Base-by-base conservation (phyloP, 1,284 basidiomycete species). In the Fomitiporia mediterranea region DNA sequence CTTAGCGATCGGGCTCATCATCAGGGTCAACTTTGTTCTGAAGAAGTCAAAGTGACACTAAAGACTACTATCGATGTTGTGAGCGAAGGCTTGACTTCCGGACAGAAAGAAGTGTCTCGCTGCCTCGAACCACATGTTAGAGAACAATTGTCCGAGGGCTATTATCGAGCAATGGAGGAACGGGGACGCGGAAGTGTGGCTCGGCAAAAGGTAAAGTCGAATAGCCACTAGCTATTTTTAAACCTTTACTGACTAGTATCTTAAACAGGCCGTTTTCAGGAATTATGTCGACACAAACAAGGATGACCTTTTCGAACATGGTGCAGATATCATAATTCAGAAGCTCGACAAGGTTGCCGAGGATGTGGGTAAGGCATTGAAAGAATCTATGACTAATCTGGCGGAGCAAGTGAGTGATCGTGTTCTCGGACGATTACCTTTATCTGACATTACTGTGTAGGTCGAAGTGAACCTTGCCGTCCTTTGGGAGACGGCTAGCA, bases 201-300 rank as follows among this genome's bases (percentile, higher is more conserved):
- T 4, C 73, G 81, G 7, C 82, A 84, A 68, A 84, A 83, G 74
- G 81, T 80, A n/a, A n/a, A n/a, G n/a, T n/a, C n/a, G n/a, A n/a
- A n/a, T 51, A 30, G 56, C 54, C 42, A 32, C 32, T 44, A 11
- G 2, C 56, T 37, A 35, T 32, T 34, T 51, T n/a, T 13, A 3
- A 25, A 9, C 17, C 19, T 34, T 17, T 35, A 9, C 34, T 50
- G 19, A 40, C 34, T 38, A 15, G n/a, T 32, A 46, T n/a, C 27
- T 51, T 54, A 39, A 53, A 59, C n/a, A 82, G 80, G 68, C 68
- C 1, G 65, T 74, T 25, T 80, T 84, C 72, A 76, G 72, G 30
- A 59, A 69, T 30, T 78, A 68, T 56, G 65, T 84, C 23, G 60
- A 65, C 5, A 63, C 71, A 0, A 63, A 69, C 56, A 81, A 82